Evolutionary conservation across 768 basidiomycete genomes (phyloP).

Genomic region (Coprinopsis sp.): DNA sequence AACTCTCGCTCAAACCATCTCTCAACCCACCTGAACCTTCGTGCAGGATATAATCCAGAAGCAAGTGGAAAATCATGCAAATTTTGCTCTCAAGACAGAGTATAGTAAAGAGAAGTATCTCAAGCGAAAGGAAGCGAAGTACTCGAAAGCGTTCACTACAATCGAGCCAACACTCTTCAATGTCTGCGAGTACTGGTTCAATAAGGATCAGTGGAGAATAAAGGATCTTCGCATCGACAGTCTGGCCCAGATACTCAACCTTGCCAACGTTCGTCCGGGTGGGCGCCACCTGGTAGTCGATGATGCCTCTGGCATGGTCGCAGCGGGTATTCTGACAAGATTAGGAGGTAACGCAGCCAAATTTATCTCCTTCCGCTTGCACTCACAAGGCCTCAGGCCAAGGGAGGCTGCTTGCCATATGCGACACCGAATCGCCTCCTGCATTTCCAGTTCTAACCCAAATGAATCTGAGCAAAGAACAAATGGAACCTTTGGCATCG

Average conservation of each 20-base stretch:
- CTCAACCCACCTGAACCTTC: constrained; percentile 11
- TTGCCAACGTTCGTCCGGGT: constrained; percentile 80
- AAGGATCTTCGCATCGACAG: constrained; percentile 85
- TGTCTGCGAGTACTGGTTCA: constrained; percentile 85
- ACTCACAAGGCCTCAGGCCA: constrained; percentile 43
- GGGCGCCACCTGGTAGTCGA: constrained; percentile 89
- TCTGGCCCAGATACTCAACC: constrained; percentile 80
- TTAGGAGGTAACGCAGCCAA: constrained; percentile 61
- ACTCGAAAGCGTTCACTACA: constrained; percentile 80
- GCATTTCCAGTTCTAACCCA: constrained; percentile 76
- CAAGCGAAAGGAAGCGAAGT: constrained; percentile 97
- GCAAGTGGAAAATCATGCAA: constrained; percentile 90
- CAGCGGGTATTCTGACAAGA: constrained; percentile 79
- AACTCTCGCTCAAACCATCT: constrained; percentile 9
- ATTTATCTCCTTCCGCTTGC: background rate
- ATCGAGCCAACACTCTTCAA: constrained; percentile 86
- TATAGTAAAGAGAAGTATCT: constrained; percentile 99
- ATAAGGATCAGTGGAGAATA: constrained; percentile 75
- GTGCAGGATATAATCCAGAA: constrained; percentile 89
- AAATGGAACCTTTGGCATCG: constrained; percentile 52
- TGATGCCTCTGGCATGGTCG: constrained; percentile 85
- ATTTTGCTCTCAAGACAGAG: constrained; percentile 92
- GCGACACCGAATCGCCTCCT: constrained; percentile 88
- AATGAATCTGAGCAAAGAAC: constrained; percentile 78
- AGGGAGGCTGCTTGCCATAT: constrained; percentile 79